These are phyloP conservation scores for Eucalyptus tenuipes DNA, from an alignment of 345 rosid genomes.

Conservation along the genomic window DNA sequence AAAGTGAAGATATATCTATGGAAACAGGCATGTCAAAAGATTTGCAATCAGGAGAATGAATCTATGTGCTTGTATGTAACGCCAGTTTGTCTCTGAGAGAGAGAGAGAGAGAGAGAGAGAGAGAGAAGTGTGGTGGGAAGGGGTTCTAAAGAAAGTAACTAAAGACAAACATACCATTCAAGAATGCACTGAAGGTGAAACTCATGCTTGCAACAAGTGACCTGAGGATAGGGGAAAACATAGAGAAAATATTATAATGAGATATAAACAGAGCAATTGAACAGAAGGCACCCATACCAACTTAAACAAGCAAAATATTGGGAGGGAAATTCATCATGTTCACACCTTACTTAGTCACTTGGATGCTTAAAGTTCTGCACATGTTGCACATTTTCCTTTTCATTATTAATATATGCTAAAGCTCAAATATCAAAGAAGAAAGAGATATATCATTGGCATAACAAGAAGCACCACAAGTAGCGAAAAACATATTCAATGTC, in stretches of 20 bases:
- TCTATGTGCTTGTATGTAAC: background rate
- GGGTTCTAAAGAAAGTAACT: background rate
- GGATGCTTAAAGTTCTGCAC: background rate
- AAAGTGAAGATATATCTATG: background rate
- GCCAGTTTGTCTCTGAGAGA: background rate
- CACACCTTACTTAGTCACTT: background rate
- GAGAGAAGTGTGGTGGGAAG: background rate
- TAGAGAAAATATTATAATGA: background rate
- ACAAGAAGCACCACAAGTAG: background rate
- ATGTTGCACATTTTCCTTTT: background rate
- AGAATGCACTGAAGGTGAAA: constrained; percentile 79
- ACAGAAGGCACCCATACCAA: background rate
- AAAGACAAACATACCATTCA: constrained; percentile 39
- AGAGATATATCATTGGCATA: background rate
- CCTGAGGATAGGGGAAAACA: constrained; percentile 12
- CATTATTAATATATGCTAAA: background rate
- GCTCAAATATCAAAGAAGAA: background rate
- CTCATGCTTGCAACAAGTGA: constrained; percentile 67
- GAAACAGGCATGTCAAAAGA: background rate
- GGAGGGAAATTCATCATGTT: background rate
- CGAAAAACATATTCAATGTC: background rate
- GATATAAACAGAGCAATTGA: background rate
- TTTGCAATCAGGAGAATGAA: background rate
- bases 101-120: background rate
- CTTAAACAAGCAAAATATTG: background rate